A percentile compares a stretch with the other conserved stretches of the same genome.
These are phyloP conservation scores for Plectosphaerella cucumerina DNA, from an alignment of 2,329 filamentous ascomycete species.

Conservation along the genomic window DNA sequence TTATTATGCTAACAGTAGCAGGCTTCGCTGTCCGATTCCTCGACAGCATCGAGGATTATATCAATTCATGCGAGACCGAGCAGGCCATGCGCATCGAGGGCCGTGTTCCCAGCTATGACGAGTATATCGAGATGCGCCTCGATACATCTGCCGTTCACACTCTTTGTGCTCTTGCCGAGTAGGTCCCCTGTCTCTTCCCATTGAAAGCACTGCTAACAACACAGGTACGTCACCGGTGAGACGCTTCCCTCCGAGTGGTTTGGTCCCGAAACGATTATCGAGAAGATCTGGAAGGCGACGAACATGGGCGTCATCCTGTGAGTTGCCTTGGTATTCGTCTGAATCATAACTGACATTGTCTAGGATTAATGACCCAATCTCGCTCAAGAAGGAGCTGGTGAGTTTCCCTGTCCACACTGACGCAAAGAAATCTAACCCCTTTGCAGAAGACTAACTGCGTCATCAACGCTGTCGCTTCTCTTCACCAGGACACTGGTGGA, in stretches of 20 bases:
- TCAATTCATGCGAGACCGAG: constrained; percentile 20
- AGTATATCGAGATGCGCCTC: constrained; percentile 22
- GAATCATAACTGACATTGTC: background rate
- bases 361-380: constrained; percentile 24
- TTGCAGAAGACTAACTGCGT: constrained; percentile 14
- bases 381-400: constrained; percentile 26
- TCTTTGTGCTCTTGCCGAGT: constrained; percentile 22
- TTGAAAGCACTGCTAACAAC: background rate
- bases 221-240: background rate
- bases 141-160: constrained; percentile 20
- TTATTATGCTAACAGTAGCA: background rate
- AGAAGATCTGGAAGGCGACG: constrained; percentile 18
- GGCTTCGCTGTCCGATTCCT: constrained; percentile 3
- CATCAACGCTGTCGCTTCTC: constrained; percentile 22
- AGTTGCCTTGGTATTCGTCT: background rate
- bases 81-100: constrained; percentile 19
- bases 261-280: background rate
- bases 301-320: constrained; percentile 17
- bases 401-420: constrained; percentile 1
- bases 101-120: constrained; percentile 18
- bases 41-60: constrained; percentile 16
- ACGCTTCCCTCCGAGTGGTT: background rate
- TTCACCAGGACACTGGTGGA: constrained; percentile 15
- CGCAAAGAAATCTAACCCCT: background rate
- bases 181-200: background rate